A percentile compares a stretch with the other conserved stretches of the same genome.
Evolutionary conservation across 768 basidiomycete genomes (phyloP).

Genomic region (Floccularia luteovirens): DNA sequence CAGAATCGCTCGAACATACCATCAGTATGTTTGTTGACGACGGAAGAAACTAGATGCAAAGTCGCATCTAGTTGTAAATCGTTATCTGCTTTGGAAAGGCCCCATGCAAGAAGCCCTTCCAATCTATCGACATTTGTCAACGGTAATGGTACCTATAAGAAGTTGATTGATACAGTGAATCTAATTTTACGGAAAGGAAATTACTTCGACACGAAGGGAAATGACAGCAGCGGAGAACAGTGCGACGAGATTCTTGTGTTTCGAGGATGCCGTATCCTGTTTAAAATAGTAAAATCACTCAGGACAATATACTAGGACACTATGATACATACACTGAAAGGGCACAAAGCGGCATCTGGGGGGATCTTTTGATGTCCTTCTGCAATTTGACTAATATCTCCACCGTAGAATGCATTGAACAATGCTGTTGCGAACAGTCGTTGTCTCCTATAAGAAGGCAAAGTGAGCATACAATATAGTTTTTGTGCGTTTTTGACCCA

Average conservation of each 20-base stretch:
- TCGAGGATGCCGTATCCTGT: constrained; percentile 32
- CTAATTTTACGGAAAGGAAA: constrained; percentile 7
- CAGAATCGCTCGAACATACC: constrained; percentile 29
- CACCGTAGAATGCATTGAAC: constrained; percentile 48
- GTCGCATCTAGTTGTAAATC: constrained; percentile 47
- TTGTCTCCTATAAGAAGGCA: constrained; percentile 60
- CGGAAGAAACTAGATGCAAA: constrained; percentile 49
- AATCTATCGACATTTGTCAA: constrained; percentile 42
- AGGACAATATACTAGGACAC: neutral
- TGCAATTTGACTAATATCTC: constrained; percentile 42
- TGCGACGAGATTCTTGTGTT: constrained; percentile 56
- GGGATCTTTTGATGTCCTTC: constrained; percentile 49
- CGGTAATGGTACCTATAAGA: constrained; percentile 42
- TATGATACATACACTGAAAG: constrained; percentile 39
- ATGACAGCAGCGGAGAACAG: constrained; percentile 64
- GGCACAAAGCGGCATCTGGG: constrained; percentile 27
- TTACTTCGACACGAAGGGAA: constrained; percentile 60
- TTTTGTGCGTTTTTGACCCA: constrained; percentile 34
- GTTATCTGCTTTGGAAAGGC: constrained; percentile 36
- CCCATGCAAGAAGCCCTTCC: constrained; percentile 51
- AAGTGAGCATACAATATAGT: neutral
- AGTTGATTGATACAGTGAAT: constrained; percentile 3
- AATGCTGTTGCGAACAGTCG: constrained; percentile 42
- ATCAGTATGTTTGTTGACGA: constrained; percentile 73
- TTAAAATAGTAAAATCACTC: constrained; percentile 9